Conservation (phyloP, 352 stramenopile genomes). For the Nothophytophthora sp. region DNA sequence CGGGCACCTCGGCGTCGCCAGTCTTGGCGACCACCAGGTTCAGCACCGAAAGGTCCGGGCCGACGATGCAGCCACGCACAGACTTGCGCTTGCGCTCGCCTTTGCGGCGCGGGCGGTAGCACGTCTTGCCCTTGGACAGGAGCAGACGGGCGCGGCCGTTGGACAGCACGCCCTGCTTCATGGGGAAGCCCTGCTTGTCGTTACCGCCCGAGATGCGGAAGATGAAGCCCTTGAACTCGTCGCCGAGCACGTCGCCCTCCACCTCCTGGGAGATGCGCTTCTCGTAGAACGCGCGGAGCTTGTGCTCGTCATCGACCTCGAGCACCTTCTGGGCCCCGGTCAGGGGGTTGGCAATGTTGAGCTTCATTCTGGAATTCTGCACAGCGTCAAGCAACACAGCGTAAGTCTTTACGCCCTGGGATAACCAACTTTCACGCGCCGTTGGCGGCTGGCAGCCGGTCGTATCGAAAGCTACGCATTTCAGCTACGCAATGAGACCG, state of each 20-base stretch:
- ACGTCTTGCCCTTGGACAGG: slow-evolving; percentile 98
- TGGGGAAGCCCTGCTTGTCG: slow-evolving; percentile 99
- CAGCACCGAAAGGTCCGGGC: slow-evolving; percentile 98
- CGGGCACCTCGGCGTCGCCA: slow-evolving; percentile 95
- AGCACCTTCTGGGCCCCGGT: slow-evolving; percentile 99
- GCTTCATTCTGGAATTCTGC: slow-evolving; percentile 92
- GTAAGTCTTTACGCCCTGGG: neutral
- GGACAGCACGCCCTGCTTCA: slow-evolving; percentile 99
- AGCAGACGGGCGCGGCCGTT: slow-evolving; percentile 99
- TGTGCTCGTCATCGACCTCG: slow-evolving; percentile 99
- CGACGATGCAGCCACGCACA: slow-evolving; percentile 99
- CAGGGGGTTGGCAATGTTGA: slow-evolving; percentile 99
- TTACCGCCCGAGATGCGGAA: slow-evolving; percentile 99
- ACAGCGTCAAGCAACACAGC: neutral
- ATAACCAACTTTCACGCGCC: neutral
- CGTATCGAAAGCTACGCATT: neutral
- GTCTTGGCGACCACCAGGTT: slow-evolving; percentile 99
- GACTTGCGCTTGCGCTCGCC: slow-evolving; percentile 99
- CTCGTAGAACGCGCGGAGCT: slow-evolving; percentile 99
- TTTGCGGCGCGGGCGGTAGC: slow-evolving; percentile 93
- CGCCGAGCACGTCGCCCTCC: slow-evolving; percentile 97
- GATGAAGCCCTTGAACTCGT: slow-evolving; percentile 99
- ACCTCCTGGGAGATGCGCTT: slow-evolving; percentile 99
- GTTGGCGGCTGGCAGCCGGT: neutral
- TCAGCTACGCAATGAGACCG: neutral